These are phyloP conservation scores for Jamesozyma piceae DNA, from an alignment of 805 yeast genomes.

Conservation along the genomic window DNA sequence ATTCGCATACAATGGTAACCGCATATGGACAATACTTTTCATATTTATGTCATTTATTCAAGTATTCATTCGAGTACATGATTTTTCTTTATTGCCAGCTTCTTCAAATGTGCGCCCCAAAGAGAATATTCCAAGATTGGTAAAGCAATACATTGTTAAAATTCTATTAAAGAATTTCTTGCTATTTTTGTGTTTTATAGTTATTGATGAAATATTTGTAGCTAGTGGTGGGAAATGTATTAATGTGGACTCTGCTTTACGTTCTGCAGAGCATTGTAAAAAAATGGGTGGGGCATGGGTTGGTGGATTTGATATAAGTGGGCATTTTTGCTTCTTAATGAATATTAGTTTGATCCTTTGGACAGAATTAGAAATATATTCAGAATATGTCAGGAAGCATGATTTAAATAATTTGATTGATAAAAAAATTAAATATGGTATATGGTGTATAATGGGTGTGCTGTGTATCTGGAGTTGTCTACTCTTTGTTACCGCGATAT, in stretches of 20 bases:
- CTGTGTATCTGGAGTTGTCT: slow-evolving; percentile 45
- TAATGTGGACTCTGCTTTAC: slow-evolving; percentile 7
- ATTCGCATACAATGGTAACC: slow-evolving; percentile 33
- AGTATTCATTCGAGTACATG: slow-evolving; percentile 6
- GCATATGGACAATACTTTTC: slow-evolving; percentile 23
- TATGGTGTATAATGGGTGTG: slow-evolving; percentile 6
- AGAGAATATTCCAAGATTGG: neutral
- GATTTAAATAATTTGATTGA: slow-evolving; percentile 3
- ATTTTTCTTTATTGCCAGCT: slow-evolving; percentile 10
- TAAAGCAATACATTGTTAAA: slow-evolving; percentile 21
- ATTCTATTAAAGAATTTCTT: slow-evolving; percentile 19
- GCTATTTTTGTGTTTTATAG: slow-evolving; percentile 19
- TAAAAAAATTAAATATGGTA: slow-evolving; percentile 4
- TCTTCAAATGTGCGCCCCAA: neutral
- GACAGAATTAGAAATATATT: slow-evolving; percentile 25
- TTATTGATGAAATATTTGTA: slow-evolving; percentile 29
- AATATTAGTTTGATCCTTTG: slow-evolving; percentile 37
- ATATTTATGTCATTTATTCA: slow-evolving; percentile 15
- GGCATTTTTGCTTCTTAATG: slow-evolving; percentile 41
- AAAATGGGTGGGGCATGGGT: slow-evolving; percentile 34
- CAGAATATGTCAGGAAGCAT: slow-evolving; percentile 8
- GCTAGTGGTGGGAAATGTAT: slow-evolving; percentile 31
- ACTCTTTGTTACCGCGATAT: slow-evolving; percentile 64
- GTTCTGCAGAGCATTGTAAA: slow-evolving; percentile 29
- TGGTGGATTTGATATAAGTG: slow-evolving; percentile 45